These are phyloP conservation scores for Phytophthora foliorum DNA, from an alignment of 352 stramenopile species.

Conservation along the genomic window DNA sequence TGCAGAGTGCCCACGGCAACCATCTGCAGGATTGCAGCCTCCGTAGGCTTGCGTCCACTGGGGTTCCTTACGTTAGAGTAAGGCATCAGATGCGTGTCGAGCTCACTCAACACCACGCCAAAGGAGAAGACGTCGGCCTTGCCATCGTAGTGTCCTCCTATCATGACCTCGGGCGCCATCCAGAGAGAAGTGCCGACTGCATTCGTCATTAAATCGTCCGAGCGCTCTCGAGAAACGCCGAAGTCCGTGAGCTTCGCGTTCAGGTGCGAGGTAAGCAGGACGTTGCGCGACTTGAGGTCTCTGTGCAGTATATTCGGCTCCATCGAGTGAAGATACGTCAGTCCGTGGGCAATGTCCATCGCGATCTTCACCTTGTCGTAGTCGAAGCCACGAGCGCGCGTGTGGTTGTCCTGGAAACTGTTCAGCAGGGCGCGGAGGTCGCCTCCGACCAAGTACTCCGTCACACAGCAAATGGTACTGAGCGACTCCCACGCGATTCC, in stretches of 20 bases:
- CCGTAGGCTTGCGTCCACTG: conserved; percentile 41
- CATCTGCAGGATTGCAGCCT: conserved; percentile 54
- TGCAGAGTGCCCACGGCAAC: conserved; percentile 40
- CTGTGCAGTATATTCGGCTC: conserved; percentile 60
- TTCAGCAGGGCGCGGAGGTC: conserved; percentile 55
- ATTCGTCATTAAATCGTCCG: conserved; percentile 54
- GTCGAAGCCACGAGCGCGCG: conserved; percentile 47
- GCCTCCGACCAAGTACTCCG: conserved; percentile 57
- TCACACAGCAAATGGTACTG: conserved; percentile 54
- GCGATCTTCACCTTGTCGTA: conserved; percentile 65
- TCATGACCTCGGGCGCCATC: conserved; percentile 68
- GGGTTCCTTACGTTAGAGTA: conserved; percentile 48
- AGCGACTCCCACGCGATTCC: conserved; percentile 70
- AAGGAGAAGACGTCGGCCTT: conserved; percentile 66
- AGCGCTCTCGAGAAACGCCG: conserved; percentile 51
- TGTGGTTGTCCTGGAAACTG: conserved; percentile 37
- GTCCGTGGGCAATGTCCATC: conserved; percentile 48
- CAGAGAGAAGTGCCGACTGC: conserved; percentile 61
- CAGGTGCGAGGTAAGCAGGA: conserved; percentile 60
- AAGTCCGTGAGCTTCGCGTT: conserved; percentile 74
- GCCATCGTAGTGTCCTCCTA: conserved; percentile 51
- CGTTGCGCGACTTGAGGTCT: conserved; percentile 87
- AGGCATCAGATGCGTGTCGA: conserved; percentile 56
- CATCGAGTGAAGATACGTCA: conserved; percentile 66
- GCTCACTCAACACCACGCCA: conserved; percentile 56